Evolutionary conservation across 1,139 yeast genomes (phyloP).

Genomic region (Yamadazyma friedrichii): DNA sequence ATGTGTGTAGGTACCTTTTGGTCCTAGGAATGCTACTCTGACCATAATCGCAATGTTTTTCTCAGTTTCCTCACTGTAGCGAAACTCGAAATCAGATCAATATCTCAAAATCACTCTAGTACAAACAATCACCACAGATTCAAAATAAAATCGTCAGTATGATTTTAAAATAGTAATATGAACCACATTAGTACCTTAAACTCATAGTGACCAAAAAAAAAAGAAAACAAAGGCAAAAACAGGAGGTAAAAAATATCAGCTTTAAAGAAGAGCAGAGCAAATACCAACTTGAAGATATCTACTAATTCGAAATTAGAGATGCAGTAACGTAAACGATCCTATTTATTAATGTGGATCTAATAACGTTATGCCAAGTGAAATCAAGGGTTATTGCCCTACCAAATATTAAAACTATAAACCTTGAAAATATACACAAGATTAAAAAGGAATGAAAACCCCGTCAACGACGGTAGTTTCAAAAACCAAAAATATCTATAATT

Average conservation of each 20-base stretch:
- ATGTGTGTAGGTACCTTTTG: slow-evolving; percentile 88
- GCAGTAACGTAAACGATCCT: slow-evolving; percentile 7
- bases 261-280: slow-evolving; percentile 6
- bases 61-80: background rate
- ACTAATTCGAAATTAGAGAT: slow-evolving; percentile 4
- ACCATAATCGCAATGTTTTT: slow-evolving; percentile 9
- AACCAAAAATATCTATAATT: slow-evolving; percentile 4
- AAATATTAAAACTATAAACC: slow-evolving; percentile 8
- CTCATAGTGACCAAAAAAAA: background rate
- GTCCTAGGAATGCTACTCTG: slow-evolving; percentile 77
- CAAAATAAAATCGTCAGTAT: too few relatives aligned
- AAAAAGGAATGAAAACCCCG: slow-evolving; percentile 2
- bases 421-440: slow-evolving; percentile 8
- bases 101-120: too few relatives aligned
- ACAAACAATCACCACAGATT: too few relatives aligned
- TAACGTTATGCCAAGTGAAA: slow-evolving; percentile 5
- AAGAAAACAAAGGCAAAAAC: background rate
- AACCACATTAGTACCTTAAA: background rate
- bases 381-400: slow-evolving; percentile 7
- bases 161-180: too few relatives aligned
- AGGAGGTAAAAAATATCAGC: background rate
- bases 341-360: slow-evolving; percentile 6
- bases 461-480: background rate
- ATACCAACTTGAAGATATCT: background rate
- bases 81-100: too few relatives aligned